These are phyloP conservation scores for Podila epigama DNA, from an alignment of 192 early-diverging fungal species.

Conservation along the genomic window DNA sequence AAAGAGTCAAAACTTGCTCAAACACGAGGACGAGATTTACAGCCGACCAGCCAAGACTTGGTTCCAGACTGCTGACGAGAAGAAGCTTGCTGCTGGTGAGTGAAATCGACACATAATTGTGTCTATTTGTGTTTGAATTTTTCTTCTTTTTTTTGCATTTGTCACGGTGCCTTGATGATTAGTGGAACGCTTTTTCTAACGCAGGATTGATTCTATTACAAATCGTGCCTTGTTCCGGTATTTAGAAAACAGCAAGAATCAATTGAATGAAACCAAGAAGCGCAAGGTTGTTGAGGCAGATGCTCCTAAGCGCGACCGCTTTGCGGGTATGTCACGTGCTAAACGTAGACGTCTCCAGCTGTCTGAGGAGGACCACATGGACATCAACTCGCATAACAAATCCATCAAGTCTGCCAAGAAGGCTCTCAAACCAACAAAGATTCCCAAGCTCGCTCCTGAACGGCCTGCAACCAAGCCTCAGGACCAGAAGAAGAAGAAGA, in stretches of 20 bases:
- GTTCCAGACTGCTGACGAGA: conserved; percentile 89
- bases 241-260: conserved; percentile 19
- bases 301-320: conserved; percentile 55
- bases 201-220: too few relatives aligned
- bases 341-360: conserved; percentile 57
- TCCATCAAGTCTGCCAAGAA: conserved; percentile 61
- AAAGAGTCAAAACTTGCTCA: conserved; percentile 86
- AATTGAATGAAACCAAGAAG: conserved; percentile 41
- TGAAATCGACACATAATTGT: too few relatives aligned
- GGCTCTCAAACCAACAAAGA: conserved; percentile 48
- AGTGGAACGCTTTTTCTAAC: neutral
- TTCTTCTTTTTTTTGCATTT: neutral
- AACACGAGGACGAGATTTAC: conserved; percentile 88
- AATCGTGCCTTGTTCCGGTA: too few relatives aligned
- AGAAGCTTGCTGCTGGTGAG: conserved; percentile 66
- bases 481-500: conserved; percentile 46
- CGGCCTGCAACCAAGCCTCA: conserved; percentile 14
- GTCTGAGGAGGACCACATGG: conserved; percentile 54
- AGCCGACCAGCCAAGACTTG: conserved; percentile 90
- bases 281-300: conserved; percentile 36
- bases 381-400: conserved; percentile 44
- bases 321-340: conserved; percentile 55
- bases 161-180: too few relatives aligned
- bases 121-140: too few relatives aligned
- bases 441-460: conserved; percentile 34